Conservation (phyloP, 2,329 filamentous ascomycete genomes). For the Aureobasidium sp. region DNA sequence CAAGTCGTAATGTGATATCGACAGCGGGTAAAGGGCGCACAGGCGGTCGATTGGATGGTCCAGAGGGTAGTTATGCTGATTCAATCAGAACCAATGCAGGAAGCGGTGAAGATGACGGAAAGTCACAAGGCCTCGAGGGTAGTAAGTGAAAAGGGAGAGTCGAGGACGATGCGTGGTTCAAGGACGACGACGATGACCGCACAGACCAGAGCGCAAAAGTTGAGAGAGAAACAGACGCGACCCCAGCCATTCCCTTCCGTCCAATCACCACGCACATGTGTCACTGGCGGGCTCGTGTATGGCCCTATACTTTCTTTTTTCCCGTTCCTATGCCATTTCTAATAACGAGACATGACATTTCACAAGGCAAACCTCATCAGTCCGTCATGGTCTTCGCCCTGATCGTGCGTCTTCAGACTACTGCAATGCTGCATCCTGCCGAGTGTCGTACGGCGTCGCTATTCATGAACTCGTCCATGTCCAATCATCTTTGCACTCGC, state of each 20-base stretch:
- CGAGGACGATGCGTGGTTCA: not conserved
- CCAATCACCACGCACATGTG: conserved; percentile 2
- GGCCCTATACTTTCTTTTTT: not conserved
- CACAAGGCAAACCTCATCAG: not conserved
- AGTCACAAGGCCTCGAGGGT: conserved; percentile 8
- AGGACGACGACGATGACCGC: not conserved
- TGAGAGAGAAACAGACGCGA: conserved; percentile 2
- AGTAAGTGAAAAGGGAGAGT: not conserved
- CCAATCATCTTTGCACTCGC: not conserved
- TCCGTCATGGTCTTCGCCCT: not conserved
- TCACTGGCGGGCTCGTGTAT: not conserved
- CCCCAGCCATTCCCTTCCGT: not conserved
- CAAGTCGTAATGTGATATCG: not conserved
- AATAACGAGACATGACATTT: not conserved
- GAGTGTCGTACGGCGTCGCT: not conserved
- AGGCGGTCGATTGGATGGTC: not conserved
- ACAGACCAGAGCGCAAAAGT: not conserved
- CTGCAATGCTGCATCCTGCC: not conserved
- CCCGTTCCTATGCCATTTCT: not conserved
- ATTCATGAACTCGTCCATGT: not conserved
- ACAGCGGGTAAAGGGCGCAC: not conserved
- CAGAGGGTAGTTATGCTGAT: not conserved
- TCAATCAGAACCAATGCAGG: not conserved
- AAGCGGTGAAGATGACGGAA: not conserved
- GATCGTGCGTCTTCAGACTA: not conserved